Base-by-base conservation (phyloP, 2,329 filamentous ascomycete species). In the Sarocladium oryzae region DNA sequence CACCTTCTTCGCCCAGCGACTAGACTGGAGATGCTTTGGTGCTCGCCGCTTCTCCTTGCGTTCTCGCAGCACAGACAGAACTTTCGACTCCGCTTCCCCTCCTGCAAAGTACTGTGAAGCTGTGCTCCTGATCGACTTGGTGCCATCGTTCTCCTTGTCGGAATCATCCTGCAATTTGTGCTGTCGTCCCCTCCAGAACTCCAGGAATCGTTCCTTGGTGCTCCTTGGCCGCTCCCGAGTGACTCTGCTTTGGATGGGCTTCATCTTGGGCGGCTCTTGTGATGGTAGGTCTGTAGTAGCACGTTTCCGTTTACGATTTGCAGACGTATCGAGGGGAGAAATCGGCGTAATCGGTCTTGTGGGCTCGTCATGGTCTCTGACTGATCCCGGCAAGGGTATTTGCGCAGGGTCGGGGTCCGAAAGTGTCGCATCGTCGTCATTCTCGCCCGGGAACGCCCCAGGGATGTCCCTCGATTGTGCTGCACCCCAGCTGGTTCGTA, bases 271-370 rank as follows among this genome's bases (percentile, higher is more conserved):
- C 9, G 43, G 43, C 33, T 32, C 28, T 15, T 48, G 24, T n/a
- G 43, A 48, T 13, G 43, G 43, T 23, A 48, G 15, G 15, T 48
- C 43, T 13, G 43, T 48, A 3, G 43, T 26, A 21, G 24, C 43
- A 9, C 43, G 43, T 21, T 48, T 48, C 16, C 43, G 43, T 33
- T 48, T 48, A 8, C 43, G 24, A 7, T 48, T 21, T 32, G n/a
- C 43, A 4, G 43, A 26, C 2, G 26, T 48, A 6, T 43, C 21
- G 5, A 43, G 23, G 23, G 13, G 40, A n/a, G 43, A 20, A 13
- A 16, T n/a, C 10, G 15, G 28, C 18, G 43, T 32, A 9, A 23
- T 18, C n/a, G 40, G n/a, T 20, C 21, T 48, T 20, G 43, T 21
- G 20, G 10, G 43, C 5, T 15, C 4, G n/a, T 48, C 26, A 11